Base-by-base conservation (phyloP, 75 land plant genomes). In the Pinus albicaulis region DNA sequence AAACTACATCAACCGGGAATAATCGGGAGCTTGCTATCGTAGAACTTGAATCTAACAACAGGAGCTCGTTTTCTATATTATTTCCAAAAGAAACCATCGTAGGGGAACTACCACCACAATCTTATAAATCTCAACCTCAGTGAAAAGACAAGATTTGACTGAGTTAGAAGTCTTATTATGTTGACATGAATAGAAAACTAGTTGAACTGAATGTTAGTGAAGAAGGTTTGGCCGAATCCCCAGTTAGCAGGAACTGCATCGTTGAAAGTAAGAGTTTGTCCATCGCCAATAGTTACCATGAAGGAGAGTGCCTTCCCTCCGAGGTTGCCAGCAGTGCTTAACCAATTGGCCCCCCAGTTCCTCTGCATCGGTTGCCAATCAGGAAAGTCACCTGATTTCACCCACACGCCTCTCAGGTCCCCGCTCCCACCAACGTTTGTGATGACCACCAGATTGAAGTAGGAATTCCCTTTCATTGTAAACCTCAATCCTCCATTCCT, bases 271-370 rank as follows among this genome's bases (percentile, higher is more conserved):
- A 74, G n/a, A 0, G 82, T 77, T 61, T 74, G 77, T 10, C 85
- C 82, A 73, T 85, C 80, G 8, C 28, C 66, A 72, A 80, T 80
- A 25, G 74, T 76, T 75, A 88, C 36, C 82, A 59, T 80, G 65
- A 88, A 85, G 56, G 90, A 85, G 7, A 88, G 72, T 12, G 25
- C 71, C 68, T 84, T 83, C 68, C 25, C 52, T 6, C 78, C 48
- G 16, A 84, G 55, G 24, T 82, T 76, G 31, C 31, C 31, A 0
- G 15, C 26, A 64, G n/a, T 74, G 73, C 66, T 75, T 58, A 79
- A 80, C 90, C 90, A 88, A 62, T 88, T 85, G 1, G 84, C 87
- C 11, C 90, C 90, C 90, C 90, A 88, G 76, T 88, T 88, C 55
- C 85, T 75, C 17, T 71, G 77, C 86, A 82, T 80, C 56, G 82